These are phyloP conservation scores for Colletotrichum chlorophyti DNA, from an alignment of 2,329 filamentous ascomycete genomes.

Conservation along the genomic window DNA sequence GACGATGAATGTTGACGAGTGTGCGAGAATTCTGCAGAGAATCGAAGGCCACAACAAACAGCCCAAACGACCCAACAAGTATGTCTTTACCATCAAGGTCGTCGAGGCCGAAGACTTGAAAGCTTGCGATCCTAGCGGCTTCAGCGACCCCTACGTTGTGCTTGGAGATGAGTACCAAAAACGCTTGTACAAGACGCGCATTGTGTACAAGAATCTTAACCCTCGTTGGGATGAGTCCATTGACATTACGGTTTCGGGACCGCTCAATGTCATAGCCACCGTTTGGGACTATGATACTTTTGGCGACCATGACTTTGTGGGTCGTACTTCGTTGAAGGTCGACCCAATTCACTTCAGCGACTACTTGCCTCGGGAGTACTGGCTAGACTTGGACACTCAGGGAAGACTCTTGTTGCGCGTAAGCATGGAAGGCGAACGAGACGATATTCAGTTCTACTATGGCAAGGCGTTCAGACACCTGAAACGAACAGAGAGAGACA, in stretches of 20 bases:
- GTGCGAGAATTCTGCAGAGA: slow-evolving; percentile 80
- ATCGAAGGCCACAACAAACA: slow-evolving; percentile 74
- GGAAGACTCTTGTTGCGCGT: slow-evolving; percentile 87
- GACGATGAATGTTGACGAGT: slow-evolving; percentile 89
- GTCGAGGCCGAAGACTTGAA: slow-evolving; percentile 98
- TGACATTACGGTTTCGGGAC: slow-evolving; percentile 90
- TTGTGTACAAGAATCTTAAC: slow-evolving; percentile 88
- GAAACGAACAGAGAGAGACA: slow-evolving; percentile 95
- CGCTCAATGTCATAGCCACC: slow-evolving; percentile 93
- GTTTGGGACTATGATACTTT: slow-evolving; percentile 99
- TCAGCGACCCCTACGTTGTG: slow-evolving; percentile 96
- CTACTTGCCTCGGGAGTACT: slow-evolving; percentile 94
- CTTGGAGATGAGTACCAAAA: slow-evolving; percentile 98
- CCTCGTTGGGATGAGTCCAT: slow-evolving; percentile 97
- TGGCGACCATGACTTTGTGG: slow-evolving; percentile 96
- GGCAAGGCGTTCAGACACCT: slow-evolving; percentile 95
- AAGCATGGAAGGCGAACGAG: slow-evolving; percentile 97
- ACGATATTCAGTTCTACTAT: slow-evolving; percentile 98
- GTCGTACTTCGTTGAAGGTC: slow-evolving; percentile 95
- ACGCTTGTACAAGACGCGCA: slow-evolving; percentile 90
- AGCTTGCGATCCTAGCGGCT: slow-evolving; percentile 93
- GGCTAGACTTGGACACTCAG: slow-evolving; percentile 96
- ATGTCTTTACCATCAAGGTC: slow-evolving; percentile 98
- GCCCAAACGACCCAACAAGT: slow-evolving; percentile 77
- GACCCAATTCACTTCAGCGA: slow-evolving; percentile 97